Conservation (phyloP, 2,329 filamentous ascomycete genomes). For the Cyphellophora attinorum region DNA sequence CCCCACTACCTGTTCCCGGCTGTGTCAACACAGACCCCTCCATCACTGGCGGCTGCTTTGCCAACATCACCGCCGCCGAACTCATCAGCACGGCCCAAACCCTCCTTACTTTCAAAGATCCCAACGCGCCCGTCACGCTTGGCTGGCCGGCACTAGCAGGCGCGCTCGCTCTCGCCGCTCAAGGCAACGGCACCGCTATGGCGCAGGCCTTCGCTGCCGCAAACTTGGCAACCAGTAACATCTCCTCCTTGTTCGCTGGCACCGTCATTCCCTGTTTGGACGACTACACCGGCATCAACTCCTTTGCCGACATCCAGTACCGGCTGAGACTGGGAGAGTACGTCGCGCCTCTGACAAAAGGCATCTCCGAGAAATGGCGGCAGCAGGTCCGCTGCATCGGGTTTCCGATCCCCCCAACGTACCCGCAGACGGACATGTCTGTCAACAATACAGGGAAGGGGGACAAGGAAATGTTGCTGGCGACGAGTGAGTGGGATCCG, state of each 20-base stretch:
- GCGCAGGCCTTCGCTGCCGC: constrained; percentile 14
- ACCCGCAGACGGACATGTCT: neutral
- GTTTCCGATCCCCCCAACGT: neutral
- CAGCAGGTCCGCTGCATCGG: neutral
- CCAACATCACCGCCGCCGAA: constrained; percentile 19
- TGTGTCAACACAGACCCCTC: constrained; percentile 19
- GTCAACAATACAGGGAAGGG: neutral
- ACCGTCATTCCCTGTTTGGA: neutral
- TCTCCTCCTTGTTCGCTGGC: neutral
- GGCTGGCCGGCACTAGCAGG: constrained; percentile 17
- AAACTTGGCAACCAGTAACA: neutral
- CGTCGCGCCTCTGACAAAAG: neutral
- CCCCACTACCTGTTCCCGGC: neutral
- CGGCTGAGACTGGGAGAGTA: neutral
- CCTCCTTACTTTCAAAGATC: neutral
- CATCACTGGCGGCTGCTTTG: constrained; percentile 23
- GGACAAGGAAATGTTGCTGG: neutral
- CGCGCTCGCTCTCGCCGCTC: constrained; percentile 21
- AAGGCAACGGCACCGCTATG: constrained; percentile 27
- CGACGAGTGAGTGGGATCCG: neutral
- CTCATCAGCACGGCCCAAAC: neutral
- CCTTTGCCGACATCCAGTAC: neutral
- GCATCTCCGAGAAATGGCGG: constrained; percentile 1
- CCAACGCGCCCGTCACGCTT: neutral
- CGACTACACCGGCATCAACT: neutral